Evolutionary conservation across 1,139 yeast genomes (phyloP), one percentile per base, ranked within the genome.

Genomic region (Keqinozyma sinolaborantium): DNA sequence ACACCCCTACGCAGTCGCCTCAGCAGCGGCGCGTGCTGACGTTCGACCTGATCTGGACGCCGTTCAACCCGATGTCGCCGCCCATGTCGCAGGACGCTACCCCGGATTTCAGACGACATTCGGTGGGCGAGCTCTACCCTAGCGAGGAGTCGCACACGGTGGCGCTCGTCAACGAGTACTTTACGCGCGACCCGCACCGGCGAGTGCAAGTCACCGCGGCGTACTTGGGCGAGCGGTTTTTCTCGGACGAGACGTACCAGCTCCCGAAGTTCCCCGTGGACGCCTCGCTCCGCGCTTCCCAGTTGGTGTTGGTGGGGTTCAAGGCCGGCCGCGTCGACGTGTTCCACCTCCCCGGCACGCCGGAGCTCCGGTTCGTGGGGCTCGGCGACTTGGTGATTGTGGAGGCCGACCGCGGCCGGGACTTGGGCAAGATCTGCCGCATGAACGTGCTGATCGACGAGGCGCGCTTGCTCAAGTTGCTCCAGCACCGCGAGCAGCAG

Each of bases 371-470:
- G 16, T 39, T 45, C 24, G 45, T 61, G 24, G 64, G 71, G 29
- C 60, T 76, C 12, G 84, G 85, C 16, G 97, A 88, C 53, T 71
- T 88, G 51, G 96, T 92, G 10, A 81, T 90, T 44, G 96, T 90
- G 24, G 97, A 92, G 56, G 98, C 97, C n/a, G 98, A 92, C 54
- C 71, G 98, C 30, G 98, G 98, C 25, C 71, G 84, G 32, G 98
- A 92, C 60, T 64, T 92, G 42, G 97, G 97, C 15, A 77, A 79
- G 48, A 78, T 92, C 26, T 74, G 81, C 23, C 79, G 78, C 43
- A 70, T 84, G 41, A 70, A 74, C 38, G 75, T 90, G 18, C 66
- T 81, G 3, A 64, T 81, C 25, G 90, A 85, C 43, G 82, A 85
- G 50, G 73, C 73, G 20, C 48, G 83, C 44, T 52, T 77, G 35